Percentiles rank a stretch among this genome's conserved stretches.
phyloP scores from a whole-genome alignment of 225 moss, liverwort and hornwort species.

The Pseudoscleropodium purum region DNA sequence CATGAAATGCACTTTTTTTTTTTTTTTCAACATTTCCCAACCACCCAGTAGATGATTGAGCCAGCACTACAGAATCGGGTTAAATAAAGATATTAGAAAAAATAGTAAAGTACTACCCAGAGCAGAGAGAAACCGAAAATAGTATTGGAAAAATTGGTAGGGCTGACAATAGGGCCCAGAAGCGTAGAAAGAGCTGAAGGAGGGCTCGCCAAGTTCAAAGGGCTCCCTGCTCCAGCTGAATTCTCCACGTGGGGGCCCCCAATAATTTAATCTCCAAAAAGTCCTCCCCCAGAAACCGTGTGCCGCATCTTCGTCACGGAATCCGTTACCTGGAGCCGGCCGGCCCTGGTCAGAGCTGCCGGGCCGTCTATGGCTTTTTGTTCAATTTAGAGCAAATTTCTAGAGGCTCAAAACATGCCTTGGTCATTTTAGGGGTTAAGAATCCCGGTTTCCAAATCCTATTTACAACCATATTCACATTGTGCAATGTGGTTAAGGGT shows the following conservation, averaged over 20 bases:
- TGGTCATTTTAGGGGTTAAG: too few species aligned
- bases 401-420: too few species aligned
- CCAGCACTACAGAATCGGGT: too few species aligned
- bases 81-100: too few species aligned
- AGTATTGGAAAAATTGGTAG: background rate
- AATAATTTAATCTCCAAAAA: slow-evolving; percentile 1
- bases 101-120: background rate
- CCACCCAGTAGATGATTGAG: background rate
- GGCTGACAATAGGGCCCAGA: background rate
- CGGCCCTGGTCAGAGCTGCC: background rate
- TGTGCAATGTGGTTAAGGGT: too few species aligned
- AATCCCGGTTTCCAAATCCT: too few species aligned
- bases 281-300: background rate
- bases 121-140: background rate
- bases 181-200: background rate
- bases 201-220: background rate
- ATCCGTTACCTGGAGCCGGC: background rate
- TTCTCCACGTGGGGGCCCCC: background rate
- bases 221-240: background rate
- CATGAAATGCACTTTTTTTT: background rate
- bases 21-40: background rate
- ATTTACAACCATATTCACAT: too few species aligned
- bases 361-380: background rate
- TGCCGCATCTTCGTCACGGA: background rate
- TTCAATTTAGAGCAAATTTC: too few species aligned